Evolutionary conservation across 78 protist genomes (phyloP).

Genomic region (Tieghemostelium lacteum): DNA sequence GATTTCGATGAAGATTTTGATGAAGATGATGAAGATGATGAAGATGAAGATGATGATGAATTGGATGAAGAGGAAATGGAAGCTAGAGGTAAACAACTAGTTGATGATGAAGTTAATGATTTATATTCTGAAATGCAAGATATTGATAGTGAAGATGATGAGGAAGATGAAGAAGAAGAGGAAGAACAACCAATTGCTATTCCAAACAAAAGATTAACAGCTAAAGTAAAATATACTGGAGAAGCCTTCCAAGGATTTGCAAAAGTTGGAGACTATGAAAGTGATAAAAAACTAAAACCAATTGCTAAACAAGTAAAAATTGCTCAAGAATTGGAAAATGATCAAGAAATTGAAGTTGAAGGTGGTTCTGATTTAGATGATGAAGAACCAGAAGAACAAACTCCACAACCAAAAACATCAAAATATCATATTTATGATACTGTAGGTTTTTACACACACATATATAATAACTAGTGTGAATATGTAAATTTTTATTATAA

Average conservation of each 20-base stretch:
- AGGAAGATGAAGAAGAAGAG: conserved; percentile 30
- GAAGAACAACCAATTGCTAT: conserved; percentile 19
- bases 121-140: conserved; percentile 24
- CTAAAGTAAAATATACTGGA: conserved; percentile 14
- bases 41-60: conserved; percentile 24
- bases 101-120: background rate
- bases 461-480: background rate
- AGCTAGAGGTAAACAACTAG: background rate
- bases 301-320: conserved; percentile 24
- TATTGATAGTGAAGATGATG: conserved; percentile 38
- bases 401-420: background rate
- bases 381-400: conserved; percentile 5
- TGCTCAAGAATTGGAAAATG: conserved; percentile 31
- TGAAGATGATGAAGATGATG: conserved; percentile 23
- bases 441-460: background rate
- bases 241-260: conserved; percentile 64
- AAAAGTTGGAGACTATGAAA: conserved; percentile 25
- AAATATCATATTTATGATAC: conserved; percentile 51
- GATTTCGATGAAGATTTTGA: conserved; percentile 3
- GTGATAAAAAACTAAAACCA: conserved; percentile 5
- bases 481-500: background rate
- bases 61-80: conserved; percentile 6
- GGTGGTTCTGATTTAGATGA: conserved; percentile 9
- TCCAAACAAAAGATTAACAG: conserved; percentile 40
- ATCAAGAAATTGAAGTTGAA: conserved; percentile 18